phyloP scores from a whole-genome alignment of 176 grass and related monocot genomes.

The Lolium rigidum region DNA sequence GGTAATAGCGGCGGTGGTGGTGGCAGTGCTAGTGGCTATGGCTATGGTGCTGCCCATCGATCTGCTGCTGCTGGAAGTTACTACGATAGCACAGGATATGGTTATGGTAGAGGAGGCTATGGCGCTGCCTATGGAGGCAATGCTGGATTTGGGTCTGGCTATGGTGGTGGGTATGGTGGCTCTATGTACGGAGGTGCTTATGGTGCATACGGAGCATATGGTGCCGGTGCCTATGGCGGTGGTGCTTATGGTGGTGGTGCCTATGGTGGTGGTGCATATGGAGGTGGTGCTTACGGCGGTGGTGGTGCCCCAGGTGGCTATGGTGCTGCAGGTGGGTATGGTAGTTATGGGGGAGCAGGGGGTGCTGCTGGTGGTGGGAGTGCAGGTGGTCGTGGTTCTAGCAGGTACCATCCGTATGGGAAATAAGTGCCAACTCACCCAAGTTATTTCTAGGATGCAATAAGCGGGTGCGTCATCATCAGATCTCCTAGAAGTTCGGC shows the following conservation, averaged over 20 bases:
- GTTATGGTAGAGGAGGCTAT: slow-evolving; percentile 77
- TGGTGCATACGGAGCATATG: slow-evolving; percentile 58
- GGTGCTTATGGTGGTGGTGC: slow-evolving; percentile 50
- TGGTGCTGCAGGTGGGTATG: slow-evolving; percentile 42
- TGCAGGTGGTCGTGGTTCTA: slow-evolving; percentile 61
- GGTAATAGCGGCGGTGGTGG: not conserved
- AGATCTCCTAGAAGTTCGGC: slow-evolving; percentile 29
- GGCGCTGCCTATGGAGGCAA: slow-evolving; percentile 57
- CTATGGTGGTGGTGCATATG: slow-evolving; percentile 50
- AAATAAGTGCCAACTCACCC: slow-evolving; percentile 37
- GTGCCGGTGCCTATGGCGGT: slow-evolving; percentile 49
- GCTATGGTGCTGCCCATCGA: slow-evolving; percentile 45
- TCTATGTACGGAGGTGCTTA: slow-evolving; percentile 73
- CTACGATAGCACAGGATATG: slow-evolving; percentile 62
- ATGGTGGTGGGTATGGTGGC: slow-evolving; percentile 69
- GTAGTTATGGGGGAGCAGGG: slow-evolving; percentile 53
- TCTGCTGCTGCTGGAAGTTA: slow-evolving; percentile 55
- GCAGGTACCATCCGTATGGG: slow-evolving; percentile 88
- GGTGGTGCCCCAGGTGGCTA: slow-evolving; percentile 49
- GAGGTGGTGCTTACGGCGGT: slow-evolving; percentile 52
- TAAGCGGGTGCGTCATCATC: not conserved
- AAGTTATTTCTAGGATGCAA: slow-evolving; percentile 29
- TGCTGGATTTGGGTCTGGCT: slow-evolving; percentile 61
- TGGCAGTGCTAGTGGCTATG: not conserved
- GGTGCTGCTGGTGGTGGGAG: slow-evolving; percentile 44